Percentiles rank a stretch among this genome's conserved stretches.
phyloP scores from a whole-genome alignment of 2,329 filamentous ascomycete species.

The Elsinoe perseae region DNA sequence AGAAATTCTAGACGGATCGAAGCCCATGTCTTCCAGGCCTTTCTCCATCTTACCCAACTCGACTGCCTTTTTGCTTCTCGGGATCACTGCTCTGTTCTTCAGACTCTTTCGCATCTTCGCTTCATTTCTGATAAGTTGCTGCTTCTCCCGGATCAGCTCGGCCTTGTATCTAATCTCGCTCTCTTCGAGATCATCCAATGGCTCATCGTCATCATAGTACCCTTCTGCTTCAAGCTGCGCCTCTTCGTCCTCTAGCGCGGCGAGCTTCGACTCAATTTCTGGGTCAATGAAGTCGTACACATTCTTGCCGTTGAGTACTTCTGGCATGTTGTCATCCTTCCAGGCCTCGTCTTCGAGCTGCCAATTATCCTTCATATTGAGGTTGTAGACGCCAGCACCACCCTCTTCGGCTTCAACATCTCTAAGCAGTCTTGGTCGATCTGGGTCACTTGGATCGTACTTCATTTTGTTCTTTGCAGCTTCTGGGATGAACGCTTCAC shows the following conservation, averaged over 20 bases:
- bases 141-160: slow-evolving; percentile 91
- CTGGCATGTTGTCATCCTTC: slow-evolving; percentile 94
- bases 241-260: slow-evolving; percentile 88
- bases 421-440: slow-evolving; percentile 68
- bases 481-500: slow-evolving; percentile 83
- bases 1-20: slow-evolving; percentile 69
- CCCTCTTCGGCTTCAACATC: slow-evolving; percentile 89
- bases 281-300: slow-evolving; percentile 96
- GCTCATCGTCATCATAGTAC: slow-evolving; percentile 74
- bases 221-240: slow-evolving; percentile 85
- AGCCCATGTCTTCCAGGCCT: slow-evolving; percentile 74
- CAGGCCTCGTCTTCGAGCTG: slow-evolving; percentile 80
- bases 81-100: slow-evolving; percentile 94
- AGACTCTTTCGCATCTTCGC: slow-evolving; percentile 90
- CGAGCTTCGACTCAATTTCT: slow-evolving; percentile 89
- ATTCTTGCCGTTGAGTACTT: slow-evolving; percentile 91
- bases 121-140: slow-evolving; percentile 84
- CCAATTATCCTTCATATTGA: slow-evolving; percentile 84
- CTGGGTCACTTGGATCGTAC: slow-evolving; percentile 84
- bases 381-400: slow-evolving; percentile 90
- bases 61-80: slow-evolving; percentile 71
- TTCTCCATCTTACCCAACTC: slow-evolving; percentile 80
- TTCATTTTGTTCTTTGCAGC: slow-evolving; percentile 72
- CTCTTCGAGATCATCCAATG: slow-evolving; percentile 81
- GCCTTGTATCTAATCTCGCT: slow-evolving; percentile 86